These are phyloP conservation scores for Acidiella bohemica DNA, from an alignment of 495 filamentous ascomycete genomes.

Conservation along the genomic window DNA sequence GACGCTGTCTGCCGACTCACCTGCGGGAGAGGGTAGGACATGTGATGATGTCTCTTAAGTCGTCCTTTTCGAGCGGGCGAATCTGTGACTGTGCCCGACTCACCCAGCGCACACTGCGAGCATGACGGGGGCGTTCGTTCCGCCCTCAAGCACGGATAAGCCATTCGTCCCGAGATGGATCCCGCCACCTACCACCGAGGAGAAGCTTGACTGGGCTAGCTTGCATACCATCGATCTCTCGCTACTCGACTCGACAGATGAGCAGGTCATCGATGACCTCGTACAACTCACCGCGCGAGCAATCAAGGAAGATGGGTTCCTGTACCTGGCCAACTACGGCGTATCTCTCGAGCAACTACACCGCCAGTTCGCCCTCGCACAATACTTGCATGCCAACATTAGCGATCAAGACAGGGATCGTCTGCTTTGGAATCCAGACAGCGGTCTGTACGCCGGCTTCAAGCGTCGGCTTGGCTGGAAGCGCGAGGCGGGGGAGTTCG, in stretches of 20 bases:
- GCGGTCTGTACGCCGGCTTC: slow-evolving; percentile 32
- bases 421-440: slow-evolving; percentile 31
- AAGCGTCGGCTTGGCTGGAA: slow-evolving; percentile 30
- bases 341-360: slow-evolving; percentile 36
- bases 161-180: slow-evolving; percentile 34
- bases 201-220: slow-evolving; percentile 27
- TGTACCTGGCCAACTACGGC: slow-evolving; percentile 38
- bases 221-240: slow-evolving; percentile 30
- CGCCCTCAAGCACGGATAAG: slow-evolving; percentile 27
- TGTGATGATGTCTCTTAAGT: too few relatives aligned
- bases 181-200: slow-evolving; percentile 30
- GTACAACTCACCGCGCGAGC: slow-evolving; percentile 31
- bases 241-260: slow-evolving; percentile 19
- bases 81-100: too few relatives aligned
- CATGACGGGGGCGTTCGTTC: slow-evolving; percentile 28
- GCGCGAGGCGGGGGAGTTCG: slow-evolving; percentile 27
- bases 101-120: too few relatives aligned
- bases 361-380: slow-evolving; percentile 34
- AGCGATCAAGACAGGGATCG: slow-evolving; percentile 34
- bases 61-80: too few relatives aligned
- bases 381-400: slow-evolving; percentile 35
- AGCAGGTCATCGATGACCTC: slow-evolving; percentile 29
- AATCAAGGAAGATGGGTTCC: slow-evolving; percentile 35
- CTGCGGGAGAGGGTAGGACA: too few relatives aligned
- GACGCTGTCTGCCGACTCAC: too few relatives aligned